phyloP scores from a whole-genome alignment of 1,139 yeast genomes.

The Geotrichum europaeum region DNA sequence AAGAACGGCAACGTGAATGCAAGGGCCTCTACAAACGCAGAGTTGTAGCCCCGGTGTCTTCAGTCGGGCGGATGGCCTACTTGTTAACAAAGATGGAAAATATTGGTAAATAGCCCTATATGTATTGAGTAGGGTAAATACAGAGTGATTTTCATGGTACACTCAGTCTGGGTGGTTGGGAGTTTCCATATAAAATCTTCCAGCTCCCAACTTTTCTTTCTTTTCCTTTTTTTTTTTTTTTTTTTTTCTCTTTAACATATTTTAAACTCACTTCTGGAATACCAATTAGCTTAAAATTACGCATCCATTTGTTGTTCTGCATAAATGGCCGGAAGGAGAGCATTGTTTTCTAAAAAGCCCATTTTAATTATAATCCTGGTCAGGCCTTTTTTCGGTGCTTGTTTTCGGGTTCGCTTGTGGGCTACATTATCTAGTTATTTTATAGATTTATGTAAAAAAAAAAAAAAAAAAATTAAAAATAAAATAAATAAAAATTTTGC shows the following conservation, averaged over 20 bases:
- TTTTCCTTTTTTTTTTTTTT: conserved; percentile 14
- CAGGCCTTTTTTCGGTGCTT: conserved; percentile 12
- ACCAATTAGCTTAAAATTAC: conserved; percentile 28
- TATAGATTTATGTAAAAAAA: background rate
- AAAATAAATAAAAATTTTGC: background rate
- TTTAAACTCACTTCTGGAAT: conserved; percentile 27
- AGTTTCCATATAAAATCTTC: conserved; percentile 3
- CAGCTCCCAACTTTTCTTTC: conserved; percentile 7
- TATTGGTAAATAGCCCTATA: background rate
- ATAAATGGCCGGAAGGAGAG: conserved; percentile 36
- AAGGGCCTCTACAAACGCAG: too few species aligned
- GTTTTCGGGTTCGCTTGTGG: conserved; percentile 29
- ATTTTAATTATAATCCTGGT: conserved; percentile 23
- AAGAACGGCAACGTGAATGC: background rate
- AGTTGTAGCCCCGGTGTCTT: background rate
- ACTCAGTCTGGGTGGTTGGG: conserved; percentile 4
- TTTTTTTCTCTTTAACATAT: conserved; percentile 21
- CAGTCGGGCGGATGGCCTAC: background rate
- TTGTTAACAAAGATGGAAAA: background rate
- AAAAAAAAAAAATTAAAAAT: background rate
- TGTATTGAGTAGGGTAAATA: background rate
- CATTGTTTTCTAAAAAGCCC: conserved; percentile 20
- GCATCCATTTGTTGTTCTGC: conserved; percentile 26
- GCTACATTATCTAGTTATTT: conserved; percentile 20
- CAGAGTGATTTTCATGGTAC: background rate